Base-by-base conservation (phyloP, 2,329 filamentous ascomycete species). In the Paecilomyces niveus region DNA sequence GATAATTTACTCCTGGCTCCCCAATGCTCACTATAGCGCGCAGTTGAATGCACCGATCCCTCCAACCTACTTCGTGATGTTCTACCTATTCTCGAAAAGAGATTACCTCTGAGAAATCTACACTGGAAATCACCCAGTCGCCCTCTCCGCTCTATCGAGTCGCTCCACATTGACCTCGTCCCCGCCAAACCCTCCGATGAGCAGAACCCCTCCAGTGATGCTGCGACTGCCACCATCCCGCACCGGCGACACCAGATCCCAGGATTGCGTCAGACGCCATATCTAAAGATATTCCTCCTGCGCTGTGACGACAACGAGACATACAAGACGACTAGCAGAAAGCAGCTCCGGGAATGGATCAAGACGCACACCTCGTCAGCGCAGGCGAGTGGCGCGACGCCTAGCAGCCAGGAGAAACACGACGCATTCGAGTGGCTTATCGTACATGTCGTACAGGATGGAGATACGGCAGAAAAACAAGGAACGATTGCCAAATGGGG, bases 371-470 rank as follows among this genome's bases (percentile, higher is more conserved):
- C 87, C 0, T 82, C 85, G 0, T 78, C 83, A 0, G 79, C 84
- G 1, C 78, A 83, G 58, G 64, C 70, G 10, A 64, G 72, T 58
- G 66, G 67, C 29, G 70, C 77, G 31, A 72, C 39, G 7, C 39
- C 77, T 21, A 90, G 81, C 67, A 87, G 85, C 21, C 88, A 92
- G 68, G 93, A 97, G 69, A 94, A 95, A 62, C 94, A 99, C 69
- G 93, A 99, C 77, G 93, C 94, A 0, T 96, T 89, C 65, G 94
- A 99, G 74, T 97, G 92, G 89, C 80, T 99, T 63, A 90, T 99
- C 57, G 71, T 99, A 22, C 94, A 99, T 72, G 90, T 99, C 26
- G 89, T 97, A 11, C 92, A 93, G 13, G 92, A 96, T 62, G 89
- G 86, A 1, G 67, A 81, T 67, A 76, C 80, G 26, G 78, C 84